Conservation (phyloP, 192 early-diverging fungal species). For the Paraglomus brasilianum region DNA sequence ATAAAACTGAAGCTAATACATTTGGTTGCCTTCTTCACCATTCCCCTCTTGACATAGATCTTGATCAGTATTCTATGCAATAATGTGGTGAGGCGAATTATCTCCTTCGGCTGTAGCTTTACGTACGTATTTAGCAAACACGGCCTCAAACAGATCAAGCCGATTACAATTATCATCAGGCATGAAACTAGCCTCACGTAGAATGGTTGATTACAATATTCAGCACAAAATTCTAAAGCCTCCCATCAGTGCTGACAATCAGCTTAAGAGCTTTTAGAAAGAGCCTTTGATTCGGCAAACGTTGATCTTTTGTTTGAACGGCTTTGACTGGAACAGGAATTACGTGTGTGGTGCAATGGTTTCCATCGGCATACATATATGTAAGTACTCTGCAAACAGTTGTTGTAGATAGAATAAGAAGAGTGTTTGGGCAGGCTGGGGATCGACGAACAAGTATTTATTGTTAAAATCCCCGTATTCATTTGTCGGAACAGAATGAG, state of each 20-base stretch:
- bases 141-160: constrained; percentile 12
- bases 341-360: too few relatives aligned
- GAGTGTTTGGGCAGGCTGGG: too few relatives aligned
- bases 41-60: constrained; percentile 14
- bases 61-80: constrained; percentile 12
- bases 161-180: constrained; percentile 14
- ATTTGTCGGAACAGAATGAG: too few relatives aligned
- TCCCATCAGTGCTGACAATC: neutral
- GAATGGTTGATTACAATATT: neutral
- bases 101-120: neutral
- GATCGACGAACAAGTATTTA: too few relatives aligned
- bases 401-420: too few relatives aligned
- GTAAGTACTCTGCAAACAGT: too few relatives aligned
- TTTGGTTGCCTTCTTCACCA: neutral
- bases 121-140: constrained; percentile 18
- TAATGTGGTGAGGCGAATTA: neutral
- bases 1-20: constrained; percentile 16
- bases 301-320: too few relatives aligned
- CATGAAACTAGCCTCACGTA: constrained; percentile 19
- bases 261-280: too few relatives aligned
- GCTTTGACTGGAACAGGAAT: too few relatives aligned
- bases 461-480: too few relatives aligned
- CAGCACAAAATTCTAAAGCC: constrained; percentile 9
- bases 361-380: too few relatives aligned
- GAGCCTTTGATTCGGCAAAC: too few relatives aligned